These are phyloP conservation scores for Leptographium procerum DNA, from an alignment of 2,329 filamentous ascomycete genomes.

Conservation along the genomic window DNA sequence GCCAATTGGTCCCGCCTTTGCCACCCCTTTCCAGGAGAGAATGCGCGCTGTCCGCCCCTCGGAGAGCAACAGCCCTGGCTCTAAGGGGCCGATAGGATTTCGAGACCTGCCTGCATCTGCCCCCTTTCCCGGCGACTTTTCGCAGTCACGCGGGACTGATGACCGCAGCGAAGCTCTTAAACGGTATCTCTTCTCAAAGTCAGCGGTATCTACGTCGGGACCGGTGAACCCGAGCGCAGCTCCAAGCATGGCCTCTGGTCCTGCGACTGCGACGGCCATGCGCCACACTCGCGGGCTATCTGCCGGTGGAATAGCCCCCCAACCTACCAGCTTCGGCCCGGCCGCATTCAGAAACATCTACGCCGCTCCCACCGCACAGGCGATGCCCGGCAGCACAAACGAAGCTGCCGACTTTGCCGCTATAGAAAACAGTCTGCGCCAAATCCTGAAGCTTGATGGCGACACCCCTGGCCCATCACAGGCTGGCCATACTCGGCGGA, in stretches of 20 bases:
- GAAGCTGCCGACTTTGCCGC: slow-evolving; percentile 26
- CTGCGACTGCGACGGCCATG: background rate
- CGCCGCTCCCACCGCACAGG: slow-evolving; percentile 2
- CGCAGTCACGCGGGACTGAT: slow-evolving; percentile 13
- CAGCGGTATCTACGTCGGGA: slow-evolving; percentile 1
- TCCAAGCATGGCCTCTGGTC: background rate
- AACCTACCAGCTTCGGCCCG: background rate
- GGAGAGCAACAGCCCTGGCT: slow-evolving; percentile 9
- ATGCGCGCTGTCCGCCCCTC: slow-evolving; percentile 41
- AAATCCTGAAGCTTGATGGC: slow-evolving; percentile 33
- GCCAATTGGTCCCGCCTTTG: slow-evolving; percentile 54
- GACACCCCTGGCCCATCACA: slow-evolving; percentile 5
- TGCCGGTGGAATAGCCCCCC: background rate
- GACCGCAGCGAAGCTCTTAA: slow-evolving; percentile 42
- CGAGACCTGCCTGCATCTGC: slow-evolving; percentile 4
- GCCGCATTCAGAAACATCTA: slow-evolving; percentile 7
- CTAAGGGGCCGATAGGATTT: background rate
- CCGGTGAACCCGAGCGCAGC: background rate
- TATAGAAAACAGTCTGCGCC: slow-evolving; percentile 43
- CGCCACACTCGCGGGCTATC: background rate
- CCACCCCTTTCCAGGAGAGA: slow-evolving; percentile 52
- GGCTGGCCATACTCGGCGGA: background rate
- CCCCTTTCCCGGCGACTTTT: background rate
- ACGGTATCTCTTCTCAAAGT: slow-evolving; percentile 38
- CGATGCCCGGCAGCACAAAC: slow-evolving; percentile 6